Conservation (phyloP, 768 basidiomycete species). For the Leucosporidium scottii region DNA sequence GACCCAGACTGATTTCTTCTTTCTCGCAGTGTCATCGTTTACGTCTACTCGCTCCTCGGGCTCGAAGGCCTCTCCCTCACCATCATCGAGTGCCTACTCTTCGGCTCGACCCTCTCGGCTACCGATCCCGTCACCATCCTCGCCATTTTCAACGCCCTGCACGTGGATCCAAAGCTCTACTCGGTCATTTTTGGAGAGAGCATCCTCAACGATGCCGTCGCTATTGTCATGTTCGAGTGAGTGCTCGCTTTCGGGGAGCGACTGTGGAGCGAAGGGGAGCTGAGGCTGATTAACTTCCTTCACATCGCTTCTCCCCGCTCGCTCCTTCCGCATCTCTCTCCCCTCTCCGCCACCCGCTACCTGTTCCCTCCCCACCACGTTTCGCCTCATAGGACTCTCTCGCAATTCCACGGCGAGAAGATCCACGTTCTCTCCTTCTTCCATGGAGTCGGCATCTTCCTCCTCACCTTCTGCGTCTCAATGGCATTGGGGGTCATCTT, state of each 20-base stretch:
- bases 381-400: conserved; percentile 60
- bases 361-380: neutral
- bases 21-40: conserved; percentile 68
- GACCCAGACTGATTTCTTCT: neutral
- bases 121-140: conserved; percentile 98
- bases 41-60: conserved; percentile 87
- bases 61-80: conserved; percentile 79
- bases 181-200: conserved; percentile 95
- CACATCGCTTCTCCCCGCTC: no score
- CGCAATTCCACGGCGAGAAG: conserved; percentile 79
- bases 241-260: conserved; percentile 43
- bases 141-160: conserved; percentile 96
- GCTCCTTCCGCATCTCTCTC: conserved; percentile 12
- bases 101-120: conserved; percentile 92
- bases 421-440: conserved; percentile 82
- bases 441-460: conserved; percentile 94
- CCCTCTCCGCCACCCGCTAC: neutral
- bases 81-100: conserved; percentile 86
- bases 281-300: neutral
- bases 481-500: conserved; percentile 90
- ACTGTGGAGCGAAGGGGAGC: neutral
- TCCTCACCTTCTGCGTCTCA: conserved; percentile 87
- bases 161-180: conserved; percentile 96
- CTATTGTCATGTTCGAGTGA: conserved; percentile 99
- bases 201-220: conserved; percentile 95